Percentiles rank a stretch among this genome's conserved stretches.
phyloP scores from a whole-genome alignment of 139 green algal genomes.

The Chlamydomonas asymmetrica region DNA sequence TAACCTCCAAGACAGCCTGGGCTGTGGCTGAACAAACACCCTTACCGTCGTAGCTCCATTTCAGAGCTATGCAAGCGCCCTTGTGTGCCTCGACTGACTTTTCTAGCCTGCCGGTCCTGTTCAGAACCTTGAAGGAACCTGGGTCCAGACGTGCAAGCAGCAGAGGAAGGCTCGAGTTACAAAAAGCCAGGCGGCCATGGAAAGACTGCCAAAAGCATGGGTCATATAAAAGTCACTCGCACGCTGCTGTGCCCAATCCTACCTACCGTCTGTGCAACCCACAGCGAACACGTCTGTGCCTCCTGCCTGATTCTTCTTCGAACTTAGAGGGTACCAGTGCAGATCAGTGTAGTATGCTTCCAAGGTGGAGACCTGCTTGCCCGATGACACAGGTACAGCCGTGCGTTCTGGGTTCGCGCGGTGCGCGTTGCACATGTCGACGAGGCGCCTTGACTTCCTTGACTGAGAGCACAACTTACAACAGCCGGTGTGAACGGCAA shows the following conservation, averaged over 20 bases:
- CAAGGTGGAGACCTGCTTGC: slow-evolving; percentile 57
- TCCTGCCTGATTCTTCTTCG: slow-evolving; percentile 50
- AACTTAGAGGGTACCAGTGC: slow-evolving; percentile 59
- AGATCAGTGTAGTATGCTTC: slow-evolving; percentile 66
- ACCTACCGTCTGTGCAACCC: slow-evolving; percentile 67
- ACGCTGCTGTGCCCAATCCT: background rate
- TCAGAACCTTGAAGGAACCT: slow-evolving; percentile 72
- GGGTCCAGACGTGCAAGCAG: too few relatives aligned
- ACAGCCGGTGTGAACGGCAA: background rate
- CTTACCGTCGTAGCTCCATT: slow-evolving; percentile 76
- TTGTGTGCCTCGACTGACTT: slow-evolving; percentile 73
- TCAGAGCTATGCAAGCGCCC: slow-evolving; percentile 63
- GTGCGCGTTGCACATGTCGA: background rate
- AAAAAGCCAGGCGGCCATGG: background rate
- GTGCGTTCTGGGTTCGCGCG: background rate
- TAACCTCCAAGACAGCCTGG: too few relatives aligned
- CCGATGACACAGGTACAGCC: background rate
- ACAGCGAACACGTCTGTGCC: slow-evolving; percentile 61
- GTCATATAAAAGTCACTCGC: background rate
- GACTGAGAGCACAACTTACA: background rate
- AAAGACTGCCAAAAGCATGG: background rate
- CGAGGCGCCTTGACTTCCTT: background rate
- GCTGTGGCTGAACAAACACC: too few relatives aligned
- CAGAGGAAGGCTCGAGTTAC: background rate
- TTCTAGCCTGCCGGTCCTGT: slow-evolving; percentile 58